phyloP scores from a whole-genome alignment of 768 basidiomycete genomes.

The Coprinopsis cinerea region DNA sequence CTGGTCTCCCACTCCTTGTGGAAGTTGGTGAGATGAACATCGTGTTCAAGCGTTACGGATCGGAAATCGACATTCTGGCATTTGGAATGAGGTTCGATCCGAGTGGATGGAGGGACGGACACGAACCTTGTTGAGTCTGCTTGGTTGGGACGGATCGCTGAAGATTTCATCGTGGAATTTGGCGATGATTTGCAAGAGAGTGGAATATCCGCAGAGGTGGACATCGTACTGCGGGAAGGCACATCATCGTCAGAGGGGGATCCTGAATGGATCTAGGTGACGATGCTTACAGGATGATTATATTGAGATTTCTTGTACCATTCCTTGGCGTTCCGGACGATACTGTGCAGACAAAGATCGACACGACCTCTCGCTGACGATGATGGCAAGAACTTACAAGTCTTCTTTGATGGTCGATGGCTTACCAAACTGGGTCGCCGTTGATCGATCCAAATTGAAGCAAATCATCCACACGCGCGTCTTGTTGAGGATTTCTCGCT shows the following conservation, averaged over 20 bases:
- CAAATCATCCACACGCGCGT: slow-evolving; percentile 89
- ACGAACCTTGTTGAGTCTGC: slow-evolving; percentile 63
- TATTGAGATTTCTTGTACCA: slow-evolving; percentile 72
- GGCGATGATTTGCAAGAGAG: slow-evolving; percentile 62
- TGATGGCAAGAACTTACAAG: slow-evolving; percentile 37
- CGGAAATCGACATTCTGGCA: slow-evolving; percentile 69
- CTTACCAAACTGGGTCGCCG: slow-evolving; percentile 85
- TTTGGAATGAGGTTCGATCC: slow-evolving; percentile 5
- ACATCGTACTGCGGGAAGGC: slow-evolving; percentile 54
- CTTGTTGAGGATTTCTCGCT: slow-evolving; percentile 80
- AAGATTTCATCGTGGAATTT: slow-evolving; percentile 75
- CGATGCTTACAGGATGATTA: slow-evolving; percentile 43
- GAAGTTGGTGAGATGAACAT: slow-evolving; percentile 50
- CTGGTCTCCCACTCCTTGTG: slow-evolving; percentile 61
- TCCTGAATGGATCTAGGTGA: not conserved
- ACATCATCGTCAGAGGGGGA: slow-evolving; percentile 1
- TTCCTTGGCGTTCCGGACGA: slow-evolving; percentile 63
- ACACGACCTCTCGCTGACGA: too few species aligned
- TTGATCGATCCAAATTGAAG: slow-evolving; percentile 83
- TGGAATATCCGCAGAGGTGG: slow-evolving; percentile 69
- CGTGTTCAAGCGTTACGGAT: slow-evolving; percentile 53
- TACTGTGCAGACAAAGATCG: slow-evolving; percentile 26
- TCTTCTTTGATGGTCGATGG: slow-evolving; percentile 87
- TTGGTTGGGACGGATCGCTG: slow-evolving; percentile 60
- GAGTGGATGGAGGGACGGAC: not conserved